These are phyloP conservation scores for Moesziomyces parantarcticus DNA, from an alignment of 1,284 basidiomycete genomes.

Conservation along the genomic window DNA sequence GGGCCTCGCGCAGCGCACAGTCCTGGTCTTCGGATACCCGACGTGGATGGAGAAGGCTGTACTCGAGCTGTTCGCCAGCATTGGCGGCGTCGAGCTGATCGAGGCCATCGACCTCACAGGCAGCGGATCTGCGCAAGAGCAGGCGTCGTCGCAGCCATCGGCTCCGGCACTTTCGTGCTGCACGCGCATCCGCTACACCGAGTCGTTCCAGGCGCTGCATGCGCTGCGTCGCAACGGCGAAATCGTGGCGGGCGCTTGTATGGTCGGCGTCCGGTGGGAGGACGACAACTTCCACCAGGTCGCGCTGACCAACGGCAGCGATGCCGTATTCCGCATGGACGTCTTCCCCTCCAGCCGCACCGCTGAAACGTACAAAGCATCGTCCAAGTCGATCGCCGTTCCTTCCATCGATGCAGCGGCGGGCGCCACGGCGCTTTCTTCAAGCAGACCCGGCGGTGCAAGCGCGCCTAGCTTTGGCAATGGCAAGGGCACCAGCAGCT, in stretches of 20 bases:
- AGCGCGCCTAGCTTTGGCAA: conserved; percentile 3
- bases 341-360: conserved; percentile 38
- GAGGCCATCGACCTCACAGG: conserved; percentile 52
- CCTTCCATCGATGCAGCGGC: conserved; percentile 24
- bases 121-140: conserved; percentile 40
- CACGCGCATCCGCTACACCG: conserved; percentile 45
- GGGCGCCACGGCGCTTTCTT: conserved; percentile 14
- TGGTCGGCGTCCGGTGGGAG: conserved; percentile 60
- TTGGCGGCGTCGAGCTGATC: conserved; percentile 44
- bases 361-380: conserved; percentile 33
- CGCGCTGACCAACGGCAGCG: conserved; percentile 46
- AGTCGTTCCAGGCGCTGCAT: conserved; percentile 54
- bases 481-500: background rate
- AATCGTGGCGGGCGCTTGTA: conserved; percentile 48
- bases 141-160: conserved; percentile 22
- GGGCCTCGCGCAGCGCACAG: conserved; percentile 44
- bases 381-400: conserved; percentile 29
- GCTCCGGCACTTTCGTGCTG: conserved; percentile 35
- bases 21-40: conserved; percentile 55
- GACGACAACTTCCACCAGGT: conserved; percentile 58
- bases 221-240: conserved; percentile 55
- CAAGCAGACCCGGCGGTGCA: conserved; percentile 3
- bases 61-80: conserved; percentile 50
- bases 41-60: conserved; percentile 50
- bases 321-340: conserved; percentile 54